A percentile compares a stretch with the other conserved stretches of the same genome.
Evolutionary conservation across 73 alveolate genomes (phyloP).

Genomic region (Effrenium voratum): DNA sequence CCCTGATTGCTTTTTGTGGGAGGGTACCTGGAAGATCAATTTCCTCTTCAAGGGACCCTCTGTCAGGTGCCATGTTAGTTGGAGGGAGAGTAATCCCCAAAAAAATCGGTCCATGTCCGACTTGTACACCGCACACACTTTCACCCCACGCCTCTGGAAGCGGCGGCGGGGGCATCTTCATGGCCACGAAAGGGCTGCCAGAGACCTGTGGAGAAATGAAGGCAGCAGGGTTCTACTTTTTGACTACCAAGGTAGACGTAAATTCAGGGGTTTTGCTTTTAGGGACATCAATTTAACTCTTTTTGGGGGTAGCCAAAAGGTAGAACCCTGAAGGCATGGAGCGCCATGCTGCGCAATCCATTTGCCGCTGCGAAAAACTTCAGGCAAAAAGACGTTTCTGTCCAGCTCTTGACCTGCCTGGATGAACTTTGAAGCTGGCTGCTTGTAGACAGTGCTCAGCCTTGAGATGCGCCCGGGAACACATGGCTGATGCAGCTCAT

Average conservation of each 20-base stretch:
- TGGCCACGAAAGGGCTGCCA: constrained; percentile 87
- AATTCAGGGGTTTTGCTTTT: neutral
- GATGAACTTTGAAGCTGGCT: constrained; percentile 91
- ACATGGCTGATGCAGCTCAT: neutral
- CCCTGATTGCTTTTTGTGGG: too few relatives aligned
- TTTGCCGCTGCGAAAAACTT: too few relatives aligned
- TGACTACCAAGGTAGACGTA: neutral
- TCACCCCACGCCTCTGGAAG: neutral
- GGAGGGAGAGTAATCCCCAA: neutral
- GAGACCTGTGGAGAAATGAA: constrained; percentile 54
- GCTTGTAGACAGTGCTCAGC: constrained; percentile 93
- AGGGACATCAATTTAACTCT: neutral
- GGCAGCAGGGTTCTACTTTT: neutral
- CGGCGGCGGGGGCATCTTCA: constrained; percentile 82
- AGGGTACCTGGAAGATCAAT: too few relatives aligned
- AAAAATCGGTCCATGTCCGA: too few relatives aligned
- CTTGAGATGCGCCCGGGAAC: neutral
- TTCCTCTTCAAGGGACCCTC: too few relatives aligned
- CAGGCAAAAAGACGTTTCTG: too few relatives aligned
- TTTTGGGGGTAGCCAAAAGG: neutral
- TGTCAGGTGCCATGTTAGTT: neutral
- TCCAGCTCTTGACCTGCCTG: too few relatives aligned
- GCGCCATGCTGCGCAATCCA: neutral
- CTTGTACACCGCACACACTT: neutral
- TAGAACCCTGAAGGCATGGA: neutral